Evolutionary conservation across 306 rosid species (phyloP), one percentile per base, ranked within the genome.

Genomic region (Gynostemma pentaphyllum): DNA sequence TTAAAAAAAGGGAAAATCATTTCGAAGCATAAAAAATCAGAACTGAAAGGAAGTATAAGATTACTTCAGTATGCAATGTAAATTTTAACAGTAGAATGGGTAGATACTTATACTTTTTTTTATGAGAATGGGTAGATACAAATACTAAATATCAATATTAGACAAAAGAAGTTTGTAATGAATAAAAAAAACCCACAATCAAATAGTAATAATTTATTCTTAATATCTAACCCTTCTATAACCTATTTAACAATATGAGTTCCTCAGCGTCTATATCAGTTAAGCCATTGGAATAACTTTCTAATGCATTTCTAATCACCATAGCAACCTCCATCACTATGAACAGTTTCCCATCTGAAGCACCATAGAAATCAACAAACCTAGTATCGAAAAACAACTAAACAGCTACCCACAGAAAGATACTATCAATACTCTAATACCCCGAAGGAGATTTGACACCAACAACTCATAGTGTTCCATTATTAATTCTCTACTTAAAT

Each of bases 1-100:
- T 44, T 24, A 26, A 47, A 34, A 51, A 57, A 70, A 70, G 52
- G 62, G 53, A 68, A 73, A n/a, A 46, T 60, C 67, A 48, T 62
- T 63, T 59, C 34, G 71, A 30, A 62, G 68, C 48, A 62, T 42
- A 40, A 42, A 41, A 28, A 70, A n/a, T n/a, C n/a, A n/a, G n/a
- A n/a, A n/a, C n/a, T n/a, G n/a, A n/a, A n/a, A n/a, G n/a, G n/a
- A n/a, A 45, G 6, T 48, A 22, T 12, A 1, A 10, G 49, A 47
- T 41, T 21, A 5, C 18, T 13, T 12, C 0, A 10, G 19, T 19
- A 39, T 11, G 10, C 19, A 21, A 23, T 40, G 36, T 39, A 39
- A 61, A 61, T 14, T 46, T 40, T 32, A 29, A 64, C 1, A 21
- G 5, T 9, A 15, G 7, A 64, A 47, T 29, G n/a, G n/a, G n/a